Percentiles rank a stretch among this genome's conserved stretches.
Conservation (phyloP, 2,329 filamentous ascomycete genomes). For the Annulohypoxylon truncatum region DNA sequence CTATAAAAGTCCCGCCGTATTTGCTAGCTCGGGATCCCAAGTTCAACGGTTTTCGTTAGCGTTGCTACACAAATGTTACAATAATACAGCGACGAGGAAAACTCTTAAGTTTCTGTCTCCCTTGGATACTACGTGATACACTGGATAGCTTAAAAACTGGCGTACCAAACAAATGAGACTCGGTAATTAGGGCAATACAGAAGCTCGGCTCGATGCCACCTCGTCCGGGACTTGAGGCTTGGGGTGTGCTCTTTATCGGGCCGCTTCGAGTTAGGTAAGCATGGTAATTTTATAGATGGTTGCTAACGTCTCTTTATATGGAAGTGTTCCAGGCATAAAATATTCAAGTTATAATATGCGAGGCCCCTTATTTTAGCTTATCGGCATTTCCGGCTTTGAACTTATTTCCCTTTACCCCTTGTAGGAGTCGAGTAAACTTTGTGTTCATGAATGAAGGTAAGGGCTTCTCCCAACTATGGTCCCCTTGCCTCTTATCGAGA, state of each 20-base stretch:
- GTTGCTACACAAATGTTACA: background rate
- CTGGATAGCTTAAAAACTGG: background rate
- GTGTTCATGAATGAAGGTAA: background rate
- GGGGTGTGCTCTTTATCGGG: background rate
- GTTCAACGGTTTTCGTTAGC: slow-evolving; percentile 2
- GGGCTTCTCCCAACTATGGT: background rate
- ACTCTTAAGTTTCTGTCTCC: background rate
- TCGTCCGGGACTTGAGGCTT: background rate
- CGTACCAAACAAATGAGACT: background rate
- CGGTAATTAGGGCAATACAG: background rate
- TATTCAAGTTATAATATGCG: background rate
- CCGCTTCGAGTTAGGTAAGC: background rate
- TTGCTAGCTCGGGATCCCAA: background rate
- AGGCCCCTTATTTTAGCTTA: background rate
- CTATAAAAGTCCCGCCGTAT: slow-evolving; percentile 1
- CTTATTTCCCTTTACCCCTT: background rate
- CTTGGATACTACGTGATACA: background rate
- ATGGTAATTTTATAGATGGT: background rate
- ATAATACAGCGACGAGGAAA: background rate
- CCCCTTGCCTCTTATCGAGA: slow-evolving; percentile 1
- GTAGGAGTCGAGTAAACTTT: background rate
- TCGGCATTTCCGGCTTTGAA: background rate
- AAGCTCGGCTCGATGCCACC: background rate
- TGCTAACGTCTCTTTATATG: background rate
- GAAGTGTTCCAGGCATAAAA: too few relatives aligned